phyloP scores from a whole-genome alignment of 1,284 basidiomycete species.

The Megacollybia platyphylla region DNA sequence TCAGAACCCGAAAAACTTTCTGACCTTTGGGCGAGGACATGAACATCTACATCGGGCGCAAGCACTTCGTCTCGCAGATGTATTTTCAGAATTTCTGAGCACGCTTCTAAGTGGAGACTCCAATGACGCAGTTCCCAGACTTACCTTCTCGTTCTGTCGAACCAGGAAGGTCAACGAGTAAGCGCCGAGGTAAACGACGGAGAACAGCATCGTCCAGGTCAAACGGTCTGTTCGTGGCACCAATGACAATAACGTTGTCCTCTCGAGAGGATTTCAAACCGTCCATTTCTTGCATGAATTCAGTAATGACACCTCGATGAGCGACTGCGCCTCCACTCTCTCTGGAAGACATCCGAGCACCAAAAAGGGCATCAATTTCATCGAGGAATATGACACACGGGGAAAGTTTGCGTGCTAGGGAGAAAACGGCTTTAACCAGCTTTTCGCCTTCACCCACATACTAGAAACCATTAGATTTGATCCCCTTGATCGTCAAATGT shows the following conservation, averaged over 20 bases:
- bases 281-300: conserved; percentile 99
- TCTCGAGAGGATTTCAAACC: conserved; percentile 74
- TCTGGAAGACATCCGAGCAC: conserved; percentile 72
- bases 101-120: neutral
- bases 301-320: conserved; percentile 77
- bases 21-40: conserved; percentile 57
- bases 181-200: conserved; percentile 68
- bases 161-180: conserved; percentile 79
- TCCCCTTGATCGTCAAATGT: neutral
- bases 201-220: conserved; percentile 80
- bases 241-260: conserved; percentile 83
- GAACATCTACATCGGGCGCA: conserved; percentile 55
- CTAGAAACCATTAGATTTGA: conserved; percentile 23
- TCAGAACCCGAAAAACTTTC: conserved; percentile 90
- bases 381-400: conserved; percentile 95
- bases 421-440: conserved; percentile 84
- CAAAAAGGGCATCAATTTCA: conserved; percentile 91
- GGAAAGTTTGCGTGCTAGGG: conserved; percentile 75
- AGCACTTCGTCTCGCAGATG: conserved; percentile 68
- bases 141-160: conserved; percentile 71
- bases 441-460: conserved; percentile 95
- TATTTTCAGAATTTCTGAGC: conserved; percentile 66
- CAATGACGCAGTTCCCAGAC: conserved; percentile 9
- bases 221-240: conserved; percentile 86
- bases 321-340: conserved; percentile 76